Percentiles rank a stretch among this genome's conserved stretches.
Conservation (phyloP, 2,329 filamentous ascomycete species). For the Penicillium vulpinum region DNA sequence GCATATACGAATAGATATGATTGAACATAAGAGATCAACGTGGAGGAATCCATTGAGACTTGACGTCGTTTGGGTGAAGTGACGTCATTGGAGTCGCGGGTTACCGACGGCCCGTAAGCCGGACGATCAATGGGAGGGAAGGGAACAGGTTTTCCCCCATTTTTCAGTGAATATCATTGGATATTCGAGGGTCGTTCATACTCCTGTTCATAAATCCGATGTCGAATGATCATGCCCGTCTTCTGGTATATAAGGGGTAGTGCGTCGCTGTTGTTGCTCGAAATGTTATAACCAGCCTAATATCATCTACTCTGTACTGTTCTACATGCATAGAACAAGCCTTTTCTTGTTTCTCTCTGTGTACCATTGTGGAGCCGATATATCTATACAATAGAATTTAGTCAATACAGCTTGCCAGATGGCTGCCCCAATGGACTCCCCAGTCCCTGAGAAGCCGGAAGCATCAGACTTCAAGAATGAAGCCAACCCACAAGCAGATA, state of each 20-base stretch:
- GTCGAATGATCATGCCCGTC: neutral
- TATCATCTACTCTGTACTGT: neutral
- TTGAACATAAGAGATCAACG: neutral
- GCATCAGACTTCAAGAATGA: slow-evolving; percentile 2
- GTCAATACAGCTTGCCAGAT: slow-evolving; percentile 1
- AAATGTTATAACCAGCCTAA: neutral
- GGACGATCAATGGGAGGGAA: neutral
- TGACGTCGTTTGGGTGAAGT: neutral
- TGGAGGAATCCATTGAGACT: no score
- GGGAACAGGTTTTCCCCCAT: neutral
- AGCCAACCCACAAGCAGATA: neutral
- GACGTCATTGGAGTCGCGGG: neutral
- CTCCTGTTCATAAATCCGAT: no score
- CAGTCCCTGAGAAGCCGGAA: slow-evolving; percentile 15
- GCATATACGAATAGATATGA: no score
- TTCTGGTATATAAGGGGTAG: neutral
- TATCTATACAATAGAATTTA: neutral
- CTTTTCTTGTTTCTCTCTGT: neutral
- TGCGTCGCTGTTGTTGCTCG: neutral
- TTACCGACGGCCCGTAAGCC: neutral
- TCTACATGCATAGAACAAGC: neutral
- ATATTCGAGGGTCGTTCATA: neutral
- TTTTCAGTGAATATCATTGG: neutral
- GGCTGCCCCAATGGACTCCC: slow-evolving; percentile 3
- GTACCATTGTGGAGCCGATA: neutral